Evolutionary conservation across 805 yeast species (phyloP), one percentile per base, ranked within the genome.

Genomic region (Candida maesae): DNA sequence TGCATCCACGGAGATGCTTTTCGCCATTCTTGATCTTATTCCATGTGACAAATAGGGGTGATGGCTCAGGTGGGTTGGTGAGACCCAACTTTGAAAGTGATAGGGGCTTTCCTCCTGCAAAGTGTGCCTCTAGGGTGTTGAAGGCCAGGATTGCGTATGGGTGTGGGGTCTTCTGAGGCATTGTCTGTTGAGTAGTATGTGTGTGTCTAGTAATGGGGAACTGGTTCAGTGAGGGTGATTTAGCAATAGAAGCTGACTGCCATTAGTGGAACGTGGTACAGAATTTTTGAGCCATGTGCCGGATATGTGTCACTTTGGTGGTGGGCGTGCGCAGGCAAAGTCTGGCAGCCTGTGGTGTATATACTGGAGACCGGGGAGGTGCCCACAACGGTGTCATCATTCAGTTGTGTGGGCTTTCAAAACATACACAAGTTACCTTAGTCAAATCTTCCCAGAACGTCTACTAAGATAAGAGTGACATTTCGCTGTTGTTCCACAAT

Each of bases 31-130:
- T 57, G 15, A 53, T 51, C 42, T 73, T 71, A 51, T 79, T 81
- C 96, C 96, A 93, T 0, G 98, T 93, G 24, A 91, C 84, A 64
- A 93, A 93, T 20, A 91, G 63, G 0, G 98, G 93, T 30, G 58
- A 33, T 5, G 36, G 17, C 15, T 29, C 27, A 10, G 18, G 25
- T 12, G 18, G n/a, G 20, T 8, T 2, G 33, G 29, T 10, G 23
- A 8, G 24, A 16, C 23, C 14, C 8, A 30, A 4, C 25, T 16
- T 2, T 18, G 15, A 5, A 13, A 27, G 10, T 16, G 21, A 8
- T 30, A 31, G 9, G 17, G 46, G 38, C 8, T 24, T 16, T 13
- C 23, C 12, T 3, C 30, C 12, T 10, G 15, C 17, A 18, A 43
- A 34, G 4, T 28, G 16, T 11, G 26, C 16, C 26, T 43, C 42